Evolutionary conservation across 2,329 filamentous ascomycete genomes (phyloP), one percentile per base, ranked within the genome.

Genomic region (Talaromyces atroroseus): DNA sequence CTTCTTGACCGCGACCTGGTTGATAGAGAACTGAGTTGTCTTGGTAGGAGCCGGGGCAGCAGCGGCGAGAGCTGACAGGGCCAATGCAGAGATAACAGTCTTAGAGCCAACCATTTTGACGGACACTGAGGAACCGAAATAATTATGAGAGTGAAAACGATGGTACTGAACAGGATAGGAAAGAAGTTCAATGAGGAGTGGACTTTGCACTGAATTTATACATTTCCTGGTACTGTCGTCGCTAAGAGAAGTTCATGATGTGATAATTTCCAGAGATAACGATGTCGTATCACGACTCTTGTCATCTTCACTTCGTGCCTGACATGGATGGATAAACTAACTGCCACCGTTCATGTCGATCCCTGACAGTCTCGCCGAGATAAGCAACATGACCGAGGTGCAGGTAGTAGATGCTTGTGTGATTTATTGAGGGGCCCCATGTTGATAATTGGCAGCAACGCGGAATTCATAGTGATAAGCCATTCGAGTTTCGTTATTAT

Each of bases 31-130:
- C 40, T 55, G 49, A 14, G 52, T 45, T 14, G 34, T 53, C n/a
- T 21, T 44, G 46, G 52, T 47, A 23, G 53, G 49, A 20, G 44
- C 24, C n/a, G 57, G 53, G 40, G 53, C 53, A 23, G 52, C 57
- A 14, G 44, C 49, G 46, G 44, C 57, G 36, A 52, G 32, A 24
- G 57, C 57, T 48, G 53, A 52, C 4, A 58, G 42, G 34, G 57
- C 57, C 57, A 58, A 36, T 44, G 57, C 52, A 36, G 57, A 58
- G 53, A 58, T 24, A 20, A 58, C 42, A 49, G 57, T 58, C 57
- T 58, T 58, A 32, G 40, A 51, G 42, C 47, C 46, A 48, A 58
- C 57, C 57, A 58, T 58, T 56, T 52, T 58, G 57, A 32, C 21
- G 20, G 24, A 36, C 40, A 21, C 36, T 40, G 36, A 12, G 40